These are phyloP conservation scores for Aciculoconidium aculeatum DNA, from an alignment of 805 yeast species.

Conservation along the genomic window DNA sequence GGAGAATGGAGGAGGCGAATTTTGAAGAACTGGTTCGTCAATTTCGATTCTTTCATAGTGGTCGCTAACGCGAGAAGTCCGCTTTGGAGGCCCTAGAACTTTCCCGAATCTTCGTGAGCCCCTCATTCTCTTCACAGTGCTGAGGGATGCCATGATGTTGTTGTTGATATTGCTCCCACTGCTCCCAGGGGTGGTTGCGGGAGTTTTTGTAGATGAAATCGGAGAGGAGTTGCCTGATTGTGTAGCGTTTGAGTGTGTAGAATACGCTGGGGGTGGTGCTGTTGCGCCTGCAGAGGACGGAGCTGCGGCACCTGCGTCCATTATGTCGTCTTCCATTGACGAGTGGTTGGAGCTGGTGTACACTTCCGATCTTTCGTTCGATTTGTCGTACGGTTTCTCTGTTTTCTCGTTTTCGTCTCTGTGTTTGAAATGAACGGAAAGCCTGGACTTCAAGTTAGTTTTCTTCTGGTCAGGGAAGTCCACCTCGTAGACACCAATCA, in stretches of 20 bases:
- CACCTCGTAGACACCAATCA: conserved; percentile 27
- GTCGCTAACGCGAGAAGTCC: conserved; percentile 28
- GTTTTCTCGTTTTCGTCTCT: conserved; percentile 2
- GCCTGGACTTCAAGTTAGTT: conserved; percentile 20
- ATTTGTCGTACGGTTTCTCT: conserved; percentile 4
- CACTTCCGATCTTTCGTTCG: conserved; percentile 2
- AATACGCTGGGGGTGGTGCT: conserved; percentile 5
- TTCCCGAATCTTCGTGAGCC: conserved; percentile 34
- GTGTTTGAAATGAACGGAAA: conserved; percentile 29
- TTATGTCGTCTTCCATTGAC: conserved; percentile 2
- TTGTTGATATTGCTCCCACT: conserved; percentile 1
- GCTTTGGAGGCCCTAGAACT: conserved; percentile 46
- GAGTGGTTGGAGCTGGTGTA: neutral
- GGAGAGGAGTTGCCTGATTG: conserved; percentile 7
- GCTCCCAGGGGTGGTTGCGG: conserved; percentile 9
- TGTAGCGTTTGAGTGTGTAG: conserved; percentile 7
- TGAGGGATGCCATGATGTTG: conserved; percentile 6
- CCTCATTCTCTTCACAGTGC: conserved; percentile 23
- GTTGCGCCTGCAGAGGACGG: conserved; percentile 6
- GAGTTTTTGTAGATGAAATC: conserved; percentile 6
- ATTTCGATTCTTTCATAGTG: conserved; percentile 5
- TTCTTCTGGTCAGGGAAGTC: conserved; percentile 24
- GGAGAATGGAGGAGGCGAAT: conserved; percentile 5
- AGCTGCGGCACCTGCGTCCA: conserved; percentile 3
- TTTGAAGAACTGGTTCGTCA: conserved; percentile 1